Evolutionary conservation across 106 monocot genomes (phyloP), one percentile per base, ranked within the genome.

Genomic region (Vanilla planifolia): DNA sequence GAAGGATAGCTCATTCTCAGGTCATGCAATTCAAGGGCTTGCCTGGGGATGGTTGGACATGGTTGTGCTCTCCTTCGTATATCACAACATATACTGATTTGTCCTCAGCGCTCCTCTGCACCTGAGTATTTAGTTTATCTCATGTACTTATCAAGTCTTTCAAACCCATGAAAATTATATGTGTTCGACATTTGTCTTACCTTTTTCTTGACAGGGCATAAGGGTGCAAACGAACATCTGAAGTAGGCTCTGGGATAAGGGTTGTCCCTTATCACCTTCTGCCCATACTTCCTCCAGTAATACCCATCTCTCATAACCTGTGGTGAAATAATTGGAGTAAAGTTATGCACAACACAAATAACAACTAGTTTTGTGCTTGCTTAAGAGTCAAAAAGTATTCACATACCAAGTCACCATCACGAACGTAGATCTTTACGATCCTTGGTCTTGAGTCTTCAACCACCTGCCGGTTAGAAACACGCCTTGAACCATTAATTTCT

Each of bases 201-300:
- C 85, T 92, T 92, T 78, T 92, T 92, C 51, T 87, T 92, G 5
- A 84, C 92, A 0, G 84, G 92, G 63, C 92, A 92, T 0, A 66
- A 24, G 3, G 92, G 92, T 1, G 92, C 86, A 65, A 69, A 81
- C 8, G 92, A 86, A 70, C 92, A 92, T 60, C 82, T 71, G 63
- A 74, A 92, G 55, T 92, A 92, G 56, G 91, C 91, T 65, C 91
- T 73, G 10, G 91, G 91, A 28, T 66, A 92, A 1, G 91, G 85
- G 43, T 82, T 92, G 41, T 85, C 82, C 46, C 85, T 82, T 3
- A 85, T 92, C 27, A 84, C 78, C 45, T 87, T 86, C 61, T 92
- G 91, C 1, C 91, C 83, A 59, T 92, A 85, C 48, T 86, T 83
- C 60, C 82, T 77, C 85, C 86, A 86, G 11, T 86, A 83, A 22